Percentiles rank a stretch among this genome's conserved stretches.
Evolutionary conservation across 2,329 filamentous ascomycete genomes (phyloP).

Genomic region (Alternaria sp.): DNA sequence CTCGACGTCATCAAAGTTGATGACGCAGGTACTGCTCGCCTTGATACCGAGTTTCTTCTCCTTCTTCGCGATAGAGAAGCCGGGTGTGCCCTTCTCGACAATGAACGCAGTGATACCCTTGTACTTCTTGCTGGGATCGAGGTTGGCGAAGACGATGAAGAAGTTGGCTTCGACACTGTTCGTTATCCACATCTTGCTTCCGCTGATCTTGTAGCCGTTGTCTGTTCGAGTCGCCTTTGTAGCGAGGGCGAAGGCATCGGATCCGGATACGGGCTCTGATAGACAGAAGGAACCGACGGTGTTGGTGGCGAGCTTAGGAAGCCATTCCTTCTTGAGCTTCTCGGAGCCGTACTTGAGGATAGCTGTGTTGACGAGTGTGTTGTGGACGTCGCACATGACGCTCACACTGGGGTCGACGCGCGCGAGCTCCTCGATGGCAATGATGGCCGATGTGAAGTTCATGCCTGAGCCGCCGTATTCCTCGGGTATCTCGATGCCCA

Average conservation of each 20-base stretch:
- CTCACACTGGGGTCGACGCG: slow-evolving; percentile 93
- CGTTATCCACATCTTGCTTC: slow-evolving; percentile 99
- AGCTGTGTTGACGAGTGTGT: slow-evolving; percentile 95
- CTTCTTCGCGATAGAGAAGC: slow-evolving; percentile 97
- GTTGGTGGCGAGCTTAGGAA: slow-evolving; percentile 87
- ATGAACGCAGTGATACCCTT: slow-evolving; percentile 97
- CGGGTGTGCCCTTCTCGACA: slow-evolving; percentile 85
- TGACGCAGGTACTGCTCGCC: slow-evolving; percentile 93
- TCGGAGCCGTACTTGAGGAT: slow-evolving; percentile 83
- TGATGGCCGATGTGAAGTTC: slow-evolving; percentile 97
- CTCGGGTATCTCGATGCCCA: slow-evolving; percentile 97
- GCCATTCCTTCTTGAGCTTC: slow-evolving; percentile 80
- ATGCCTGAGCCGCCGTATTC: slow-evolving; percentile 96
- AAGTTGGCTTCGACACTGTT: slow-evolving; percentile 93
- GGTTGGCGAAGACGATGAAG: slow-evolving; percentile 98
- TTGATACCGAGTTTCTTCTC: slow-evolving; percentile 99
- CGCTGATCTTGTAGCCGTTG: slow-evolving; percentile 84
- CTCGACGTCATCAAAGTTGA: slow-evolving; percentile 96
- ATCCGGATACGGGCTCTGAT: slow-evolving; percentile 90
- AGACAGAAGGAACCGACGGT: slow-evolving; percentile 92
- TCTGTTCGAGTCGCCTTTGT: slow-evolving; percentile 87
- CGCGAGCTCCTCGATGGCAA: slow-evolving; percentile 96
- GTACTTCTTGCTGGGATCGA: slow-evolving; percentile 91
- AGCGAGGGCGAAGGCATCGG: slow-evolving; percentile 92
- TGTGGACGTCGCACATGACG: slow-evolving; percentile 96